Conservation (phyloP, 2,329 filamentous ascomycete species). For the Diaporthe longicolla region DNA sequence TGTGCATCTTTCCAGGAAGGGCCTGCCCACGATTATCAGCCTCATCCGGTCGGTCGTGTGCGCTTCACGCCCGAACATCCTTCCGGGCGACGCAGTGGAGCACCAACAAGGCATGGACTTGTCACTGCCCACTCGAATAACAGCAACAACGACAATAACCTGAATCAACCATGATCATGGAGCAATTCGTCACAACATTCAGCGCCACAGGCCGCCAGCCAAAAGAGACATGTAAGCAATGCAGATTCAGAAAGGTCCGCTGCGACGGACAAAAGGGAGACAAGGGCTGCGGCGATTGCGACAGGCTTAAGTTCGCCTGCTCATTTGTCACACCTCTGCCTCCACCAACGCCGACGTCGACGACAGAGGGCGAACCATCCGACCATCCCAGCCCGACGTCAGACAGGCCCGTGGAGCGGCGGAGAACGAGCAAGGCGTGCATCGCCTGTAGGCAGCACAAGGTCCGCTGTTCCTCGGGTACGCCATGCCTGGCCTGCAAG, state of each 20-base stretch:
- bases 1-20: slow-evolving; percentile 30
- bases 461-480: slow-evolving; percentile 39
- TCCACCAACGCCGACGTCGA: slow-evolving; percentile 25
- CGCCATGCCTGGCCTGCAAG: slow-evolving; percentile 40
- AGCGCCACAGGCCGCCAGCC: slow-evolving; percentile 41
- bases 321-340: slow-evolving; percentile 40
- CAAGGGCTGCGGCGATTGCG: slow-evolving; percentile 41
- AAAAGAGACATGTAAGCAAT: slow-evolving; percentile 43
- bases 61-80: slow-evolving; percentile 4
- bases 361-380: slow-evolving; percentile 17
- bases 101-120: slow-evolving; percentile 20
- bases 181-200: slow-evolving; percentile 42
- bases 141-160: neutral
- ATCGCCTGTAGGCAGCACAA: slow-evolving; percentile 40
- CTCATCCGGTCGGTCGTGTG: slow-evolving; percentile 7
- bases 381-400: slow-evolving; percentile 32
- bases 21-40: slow-evolving; percentile 25
- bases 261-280: slow-evolving; percentile 38
- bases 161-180: slow-evolving; percentile 33
- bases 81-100: slow-evolving; percentile 16
- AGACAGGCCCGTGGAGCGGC: slow-evolving; percentile 38
- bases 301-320: slow-evolving; percentile 40
- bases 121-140: slow-evolving; percentile 6
- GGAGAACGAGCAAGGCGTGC: slow-evolving; percentile 42
- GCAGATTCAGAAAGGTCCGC: slow-evolving; percentile 40